Conservation (phyloP, 2,329 filamentous ascomycete species). For the Zelopaecilomyces penicillatus region DNA sequence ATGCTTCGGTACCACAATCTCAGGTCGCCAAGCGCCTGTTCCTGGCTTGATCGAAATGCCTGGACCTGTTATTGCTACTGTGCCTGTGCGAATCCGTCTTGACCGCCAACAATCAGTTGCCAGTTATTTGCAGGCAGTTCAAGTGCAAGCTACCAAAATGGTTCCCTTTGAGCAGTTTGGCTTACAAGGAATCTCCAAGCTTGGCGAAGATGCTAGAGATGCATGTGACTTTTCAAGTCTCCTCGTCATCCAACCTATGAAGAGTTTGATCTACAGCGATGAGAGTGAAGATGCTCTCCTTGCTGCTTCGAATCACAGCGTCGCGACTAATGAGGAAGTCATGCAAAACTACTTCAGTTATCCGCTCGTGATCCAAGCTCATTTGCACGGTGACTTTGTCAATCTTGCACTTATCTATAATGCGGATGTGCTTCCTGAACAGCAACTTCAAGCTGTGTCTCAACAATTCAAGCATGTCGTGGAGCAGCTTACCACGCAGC, state of each 20-base stretch:
- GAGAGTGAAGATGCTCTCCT: background rate
- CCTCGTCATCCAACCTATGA: background rate
- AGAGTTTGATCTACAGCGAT: background rate
- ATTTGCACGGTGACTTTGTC: constrained; percentile 1
- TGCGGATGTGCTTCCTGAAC: background rate
- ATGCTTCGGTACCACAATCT: background rate
- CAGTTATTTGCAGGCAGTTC: background rate
- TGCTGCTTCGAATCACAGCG: background rate
- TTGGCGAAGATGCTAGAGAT: background rate
- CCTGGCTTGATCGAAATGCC: background rate
- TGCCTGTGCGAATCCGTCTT: background rate
- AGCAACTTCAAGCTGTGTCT: constrained; percentile 3
- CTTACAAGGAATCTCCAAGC: background rate
- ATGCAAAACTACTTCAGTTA: background rate
- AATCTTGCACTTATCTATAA: constrained; percentile 5
- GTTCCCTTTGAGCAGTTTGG: background rate
- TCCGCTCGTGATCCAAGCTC: background rate
- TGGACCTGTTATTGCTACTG: background rate
- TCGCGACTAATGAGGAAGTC: background rate
- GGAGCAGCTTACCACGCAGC: constrained; percentile 1
- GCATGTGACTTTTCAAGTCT: background rate
- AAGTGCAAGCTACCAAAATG: background rate
- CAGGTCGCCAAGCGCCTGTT: background rate
- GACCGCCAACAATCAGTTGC: background rate
- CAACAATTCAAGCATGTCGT: constrained; percentile 7